Evolutionary conservation across 768 basidiomycete genomes (phyloP).

Genomic region (Russula ochroleuca): DNA sequence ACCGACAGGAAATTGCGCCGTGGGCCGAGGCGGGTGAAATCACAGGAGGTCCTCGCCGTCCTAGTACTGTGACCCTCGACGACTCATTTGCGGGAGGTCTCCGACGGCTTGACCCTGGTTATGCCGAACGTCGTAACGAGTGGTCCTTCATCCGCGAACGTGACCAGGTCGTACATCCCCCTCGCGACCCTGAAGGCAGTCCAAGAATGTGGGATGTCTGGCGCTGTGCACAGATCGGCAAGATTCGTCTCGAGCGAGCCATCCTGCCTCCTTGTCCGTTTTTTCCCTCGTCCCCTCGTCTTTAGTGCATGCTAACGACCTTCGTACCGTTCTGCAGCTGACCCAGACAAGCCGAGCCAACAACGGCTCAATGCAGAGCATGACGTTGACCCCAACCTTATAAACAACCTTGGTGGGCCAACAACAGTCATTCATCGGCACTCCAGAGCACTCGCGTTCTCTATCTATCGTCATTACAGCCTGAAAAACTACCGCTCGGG

Average conservation of each 20-base stretch:
- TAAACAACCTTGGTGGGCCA: slow-evolving; percentile 49
- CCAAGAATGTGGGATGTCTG: slow-evolving; percentile 21
- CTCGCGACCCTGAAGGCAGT: slow-evolving; percentile 18
- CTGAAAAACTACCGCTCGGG: slow-evolving; percentile 30
- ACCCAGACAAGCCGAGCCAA: slow-evolving; percentile 56
- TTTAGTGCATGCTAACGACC: not conserved
- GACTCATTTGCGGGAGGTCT: slow-evolving; percentile 41
- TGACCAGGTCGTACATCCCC: not conserved
- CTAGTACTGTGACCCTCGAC: slow-evolving; percentile 30
- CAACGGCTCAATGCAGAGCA: slow-evolving; percentile 64
- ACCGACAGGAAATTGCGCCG: slow-evolving; percentile 18
- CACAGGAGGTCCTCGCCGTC: slow-evolving; percentile 16
- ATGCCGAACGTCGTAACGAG: slow-evolving; percentile 30
- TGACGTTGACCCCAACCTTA: slow-evolving; percentile 46
- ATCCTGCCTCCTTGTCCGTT: slow-evolving; percentile 23
- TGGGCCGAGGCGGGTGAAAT: slow-evolving; percentile 12
- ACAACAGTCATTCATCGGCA: slow-evolving; percentile 74
- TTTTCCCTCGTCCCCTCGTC: not conserved
- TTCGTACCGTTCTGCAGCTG: slow-evolving; percentile 36
- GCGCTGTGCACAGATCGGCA: slow-evolving; percentile 38
- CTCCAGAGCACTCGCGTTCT: slow-evolving; percentile 73
- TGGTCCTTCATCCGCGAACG: slow-evolving; percentile 19
- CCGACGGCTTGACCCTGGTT: slow-evolving; percentile 41
- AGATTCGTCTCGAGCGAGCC: slow-evolving; percentile 28
- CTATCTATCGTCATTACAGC: slow-evolving; percentile 63